A percentile compares a stretch with the other conserved stretches of the same genome.
These are phyloP conservation scores for Picea glauca DNA, from an alignment of 75 land plant species.

Conservation along the genomic window DNA sequence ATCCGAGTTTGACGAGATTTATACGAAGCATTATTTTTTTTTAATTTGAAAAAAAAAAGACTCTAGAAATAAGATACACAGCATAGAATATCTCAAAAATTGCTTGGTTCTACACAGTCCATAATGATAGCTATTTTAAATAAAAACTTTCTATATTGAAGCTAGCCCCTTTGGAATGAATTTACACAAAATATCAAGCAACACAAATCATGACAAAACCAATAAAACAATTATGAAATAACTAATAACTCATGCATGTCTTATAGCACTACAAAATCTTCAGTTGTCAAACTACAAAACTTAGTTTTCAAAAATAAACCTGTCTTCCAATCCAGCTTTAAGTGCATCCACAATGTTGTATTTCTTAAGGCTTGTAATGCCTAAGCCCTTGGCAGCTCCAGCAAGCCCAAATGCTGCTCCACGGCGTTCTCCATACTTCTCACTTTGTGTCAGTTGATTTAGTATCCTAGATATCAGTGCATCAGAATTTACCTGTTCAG, in stretches of 20 bases:
- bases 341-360: conserved; percentile 58
- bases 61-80: too few species aligned
- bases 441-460: conserved; percentile 69
- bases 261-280: background rate
- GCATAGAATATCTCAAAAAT: too few species aligned
- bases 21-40: too few species aligned
- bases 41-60: too few species aligned
- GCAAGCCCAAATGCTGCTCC: conserved; percentile 99
- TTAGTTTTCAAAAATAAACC: conserved; percentile 28
- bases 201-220: background rate
- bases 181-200: background rate
- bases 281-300: conserved; percentile 1
- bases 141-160: background rate
- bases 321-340: conserved; percentile 70
- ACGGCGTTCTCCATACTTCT: conserved; percentile 95
- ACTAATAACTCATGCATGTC: background rate
- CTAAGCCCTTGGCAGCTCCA: conserved; percentile 90
- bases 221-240: background rate
- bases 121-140: too few species aligned
- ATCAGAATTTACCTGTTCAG: conserved; percentile 68
- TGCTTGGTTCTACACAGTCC: too few species aligned
- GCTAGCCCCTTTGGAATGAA: background rate
- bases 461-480: conserved; percentile 63
- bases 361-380: conserved; percentile 77
- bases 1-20: too few species aligned